A percentile compares a stretch with the other conserved stretches of the same genome.
phyloP scores from a whole-genome alignment of 1,284 basidiomycete genomes.

The Ustilago hordei region DNA sequence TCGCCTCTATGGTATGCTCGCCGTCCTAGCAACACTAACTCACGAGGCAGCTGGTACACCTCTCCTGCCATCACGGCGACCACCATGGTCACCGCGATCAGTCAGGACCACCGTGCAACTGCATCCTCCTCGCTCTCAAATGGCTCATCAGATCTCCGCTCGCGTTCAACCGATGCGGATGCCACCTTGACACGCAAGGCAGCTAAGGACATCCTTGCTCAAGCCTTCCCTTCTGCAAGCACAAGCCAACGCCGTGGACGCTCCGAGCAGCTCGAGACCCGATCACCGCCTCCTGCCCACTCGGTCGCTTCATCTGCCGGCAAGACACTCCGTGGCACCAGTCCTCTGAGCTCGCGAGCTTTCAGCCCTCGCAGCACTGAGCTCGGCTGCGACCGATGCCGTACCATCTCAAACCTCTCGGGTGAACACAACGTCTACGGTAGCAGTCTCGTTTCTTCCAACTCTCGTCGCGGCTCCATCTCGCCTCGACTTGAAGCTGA shows the following conservation, averaged over 20 bases:
- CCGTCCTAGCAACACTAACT: slow-evolving; percentile 57
- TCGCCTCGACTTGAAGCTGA: slow-evolving; percentile 32
- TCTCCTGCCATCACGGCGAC: slow-evolving; percentile 58
- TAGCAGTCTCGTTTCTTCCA: slow-evolving; percentile 36
- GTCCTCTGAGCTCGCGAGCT: slow-evolving; percentile 42
- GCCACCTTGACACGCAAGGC: slow-evolving; percentile 45
- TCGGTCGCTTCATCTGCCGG: slow-evolving; percentile 58
- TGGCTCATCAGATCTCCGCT: slow-evolving; percentile 12
- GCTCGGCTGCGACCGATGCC: slow-evolving; percentile 51
- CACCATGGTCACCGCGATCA: slow-evolving; percentile 46
- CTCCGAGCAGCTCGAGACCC: slow-evolving; percentile 37
- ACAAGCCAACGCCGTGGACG: slow-evolving; percentile 28
- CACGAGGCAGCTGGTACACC: slow-evolving; percentile 56
- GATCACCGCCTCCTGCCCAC: slow-evolving; percentile 49
- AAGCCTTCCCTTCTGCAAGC: slow-evolving; percentile 27
- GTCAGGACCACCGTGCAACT: slow-evolving; percentile 24
- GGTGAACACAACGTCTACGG: slow-evolving; percentile 49
- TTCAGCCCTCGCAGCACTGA: slow-evolving; percentile 44
- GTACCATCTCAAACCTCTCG: slow-evolving; percentile 46
- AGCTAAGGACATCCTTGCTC: slow-evolving; percentile 44
- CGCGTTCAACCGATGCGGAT: slow-evolving; percentile 26
- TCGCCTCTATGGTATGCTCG: slow-evolving; percentile 59
- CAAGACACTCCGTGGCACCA: slow-evolving; percentile 50
- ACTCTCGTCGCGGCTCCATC: slow-evolving; percentile 32
- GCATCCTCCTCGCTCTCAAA: slow-evolving; percentile 17